phyloP scores from a whole-genome alignment of 805 yeast genomes.

The Yarrowia sp. region DNA sequence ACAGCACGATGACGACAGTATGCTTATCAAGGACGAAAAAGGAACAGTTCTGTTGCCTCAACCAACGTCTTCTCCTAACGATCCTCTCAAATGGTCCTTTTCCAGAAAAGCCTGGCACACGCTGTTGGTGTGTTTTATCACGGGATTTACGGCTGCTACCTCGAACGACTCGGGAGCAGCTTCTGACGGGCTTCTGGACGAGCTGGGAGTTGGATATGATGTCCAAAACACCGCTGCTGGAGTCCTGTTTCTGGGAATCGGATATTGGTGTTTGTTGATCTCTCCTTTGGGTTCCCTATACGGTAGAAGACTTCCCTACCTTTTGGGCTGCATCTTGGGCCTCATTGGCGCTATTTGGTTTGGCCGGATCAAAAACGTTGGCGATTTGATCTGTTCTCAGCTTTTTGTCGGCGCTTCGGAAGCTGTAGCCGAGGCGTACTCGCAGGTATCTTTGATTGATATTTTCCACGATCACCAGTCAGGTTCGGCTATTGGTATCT shows the following conservation, averaged over 20 bases:
- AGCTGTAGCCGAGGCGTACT: conserved; percentile 78
- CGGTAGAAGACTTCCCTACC: conserved; percentile 69
- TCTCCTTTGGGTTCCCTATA: conserved; percentile 74
- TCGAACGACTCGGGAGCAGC: conserved; percentile 78
- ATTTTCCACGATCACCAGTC: conserved; percentile 79
- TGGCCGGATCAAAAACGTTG: conserved; percentile 59
- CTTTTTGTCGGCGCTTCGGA: conserved; percentile 83
- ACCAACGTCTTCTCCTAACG: conserved; percentile 72
- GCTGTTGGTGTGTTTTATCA: conserved; percentile 52
- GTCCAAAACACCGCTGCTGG: conserved; percentile 85
- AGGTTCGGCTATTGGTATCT: conserved; percentile 74
- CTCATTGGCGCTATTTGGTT: conserved; percentile 75
- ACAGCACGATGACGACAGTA: conserved; percentile 19
- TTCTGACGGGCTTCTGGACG: conserved; percentile 67
- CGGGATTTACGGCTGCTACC: conserved; percentile 59
- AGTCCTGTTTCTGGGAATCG: conserved; percentile 73
- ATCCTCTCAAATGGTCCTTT: conserved; percentile 68
- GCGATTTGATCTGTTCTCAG: conserved; percentile 79
- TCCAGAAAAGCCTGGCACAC: conserved; percentile 58
- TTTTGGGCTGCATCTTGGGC: conserved; percentile 67
- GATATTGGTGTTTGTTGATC: conserved; percentile 65
- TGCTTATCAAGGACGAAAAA: conserved; percentile 45
- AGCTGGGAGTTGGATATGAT: conserved; percentile 68
- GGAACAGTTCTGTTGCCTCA: conserved; percentile 65
- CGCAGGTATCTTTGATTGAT: conserved; percentile 70